Evolutionary conservation across 768 basidiomycete genomes (phyloP).

Genomic region (Auriscalpium orientale): DNA sequence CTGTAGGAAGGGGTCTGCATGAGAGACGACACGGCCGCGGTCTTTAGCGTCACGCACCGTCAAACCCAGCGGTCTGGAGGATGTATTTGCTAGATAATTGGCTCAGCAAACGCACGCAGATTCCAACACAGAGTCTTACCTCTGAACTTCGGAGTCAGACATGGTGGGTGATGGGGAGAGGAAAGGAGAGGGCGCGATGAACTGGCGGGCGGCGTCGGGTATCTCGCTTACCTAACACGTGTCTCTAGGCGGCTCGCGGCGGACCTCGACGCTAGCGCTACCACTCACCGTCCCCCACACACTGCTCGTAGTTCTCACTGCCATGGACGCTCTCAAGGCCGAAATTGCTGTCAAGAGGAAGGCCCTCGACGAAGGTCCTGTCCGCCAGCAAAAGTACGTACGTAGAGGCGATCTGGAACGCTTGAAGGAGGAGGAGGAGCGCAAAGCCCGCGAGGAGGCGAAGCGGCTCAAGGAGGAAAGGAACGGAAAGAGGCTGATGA

Average conservation of each 20-base stretch:
- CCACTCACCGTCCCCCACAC: neutral
- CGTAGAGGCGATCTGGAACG: constrained; percentile 74
- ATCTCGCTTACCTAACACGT: constrained; percentile 1
- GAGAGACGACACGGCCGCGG: constrained; percentile 5
- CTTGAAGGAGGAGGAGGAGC: constrained; percentile 14
- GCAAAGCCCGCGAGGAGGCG: constrained; percentile 12
- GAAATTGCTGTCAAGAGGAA: constrained; percentile 89
- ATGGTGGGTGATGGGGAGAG: constrained; percentile 32
- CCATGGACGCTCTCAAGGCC: constrained; percentile 86
- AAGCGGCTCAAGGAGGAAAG: constrained; percentile 10
- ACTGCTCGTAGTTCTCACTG: neutral
- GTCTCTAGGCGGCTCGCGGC: neutral
- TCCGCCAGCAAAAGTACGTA: constrained; percentile 80
- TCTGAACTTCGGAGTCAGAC: constrained; percentile 53
- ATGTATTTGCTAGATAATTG: constrained; percentile 59
- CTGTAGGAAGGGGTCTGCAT: constrained; percentile 28
- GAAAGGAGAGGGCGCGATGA: constrained; percentile 24
- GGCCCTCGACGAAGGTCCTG: constrained; percentile 44
- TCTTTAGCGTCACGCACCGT: constrained; percentile 43
- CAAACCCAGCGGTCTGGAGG: constrained; percentile 93
- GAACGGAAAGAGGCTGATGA: constrained; percentile 7
- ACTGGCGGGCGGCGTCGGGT: constrained; percentile 4
- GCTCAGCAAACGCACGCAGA: constrained; percentile 10
- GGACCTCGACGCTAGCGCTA: neutral
- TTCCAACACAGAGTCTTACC: constrained; percentile 28